phyloP scores from a whole-genome alignment of 257 asterid genomes.

The Lavandula angustifolia region DNA sequence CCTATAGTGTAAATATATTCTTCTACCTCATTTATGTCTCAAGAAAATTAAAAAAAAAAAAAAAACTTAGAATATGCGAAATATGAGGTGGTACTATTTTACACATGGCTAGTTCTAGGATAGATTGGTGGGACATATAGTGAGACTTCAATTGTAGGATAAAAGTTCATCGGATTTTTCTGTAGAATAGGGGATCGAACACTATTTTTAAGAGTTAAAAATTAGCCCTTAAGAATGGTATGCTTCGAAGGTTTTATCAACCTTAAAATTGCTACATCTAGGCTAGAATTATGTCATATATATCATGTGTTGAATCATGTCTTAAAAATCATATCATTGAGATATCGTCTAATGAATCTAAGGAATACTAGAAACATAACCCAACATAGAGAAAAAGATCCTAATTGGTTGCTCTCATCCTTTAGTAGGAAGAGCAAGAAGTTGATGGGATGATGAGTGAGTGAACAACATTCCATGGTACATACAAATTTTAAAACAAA shows the following conservation, averaged over 20 bases:
- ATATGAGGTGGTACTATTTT: too few species aligned
- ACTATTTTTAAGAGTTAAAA: not conserved
- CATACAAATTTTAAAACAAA: not conserved
- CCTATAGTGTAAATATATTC: too few species aligned
- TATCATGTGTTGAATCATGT: not conserved
- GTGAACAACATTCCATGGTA: too few species aligned
- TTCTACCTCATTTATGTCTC: too few species aligned
- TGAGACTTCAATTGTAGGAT: not conserved
- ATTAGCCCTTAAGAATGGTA: too few species aligned
- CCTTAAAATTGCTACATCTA: not conserved
- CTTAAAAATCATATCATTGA: not conserved
- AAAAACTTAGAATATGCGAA: too few species aligned
- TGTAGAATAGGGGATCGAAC: not conserved
- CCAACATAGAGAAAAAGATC: slow-evolving; percentile 11
- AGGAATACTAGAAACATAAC: not conserved
- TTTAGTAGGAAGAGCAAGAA: slow-evolving; percentile 21
- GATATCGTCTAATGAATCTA: not conserved
- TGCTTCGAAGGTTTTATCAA: not conserved
- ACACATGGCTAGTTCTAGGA: too few species aligned
- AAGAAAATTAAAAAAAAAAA: too few species aligned
- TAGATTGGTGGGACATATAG: too few species aligned
- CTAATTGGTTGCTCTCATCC: not conserved
- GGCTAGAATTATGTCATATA: not conserved
- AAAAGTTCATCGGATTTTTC: too few species aligned
- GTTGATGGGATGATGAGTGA: slow-evolving; percentile 6